These are phyloP conservation scores for Haplosporangium gracile DNA, from an alignment of 192 early-diverging fungal species.

Conservation along the genomic window DNA sequence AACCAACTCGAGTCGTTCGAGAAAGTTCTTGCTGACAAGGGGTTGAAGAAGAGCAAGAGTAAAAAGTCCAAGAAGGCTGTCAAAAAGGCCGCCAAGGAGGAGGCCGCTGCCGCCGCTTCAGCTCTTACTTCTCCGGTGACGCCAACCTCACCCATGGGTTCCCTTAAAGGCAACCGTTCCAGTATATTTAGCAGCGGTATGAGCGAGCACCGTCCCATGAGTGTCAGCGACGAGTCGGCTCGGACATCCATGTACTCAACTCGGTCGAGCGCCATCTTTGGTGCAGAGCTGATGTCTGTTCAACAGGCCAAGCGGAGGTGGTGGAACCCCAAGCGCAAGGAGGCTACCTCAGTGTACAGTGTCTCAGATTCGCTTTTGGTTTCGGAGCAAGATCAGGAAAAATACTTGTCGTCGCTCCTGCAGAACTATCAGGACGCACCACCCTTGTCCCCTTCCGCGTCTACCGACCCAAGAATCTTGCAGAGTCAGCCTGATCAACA, in stretches of 20 bases:
- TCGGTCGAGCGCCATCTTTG: conserved; percentile 19
- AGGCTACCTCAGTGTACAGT: conserved; percentile 28
- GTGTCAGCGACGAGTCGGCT: not conserved
- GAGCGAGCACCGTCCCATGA: not conserved
- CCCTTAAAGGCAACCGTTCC: conserved; percentile 22
- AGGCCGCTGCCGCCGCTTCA: conserved; percentile 5
- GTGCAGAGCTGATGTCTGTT: conserved; percentile 15
- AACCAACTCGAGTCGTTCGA: conserved; percentile 53
- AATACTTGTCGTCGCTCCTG: conserved; percentile 24
- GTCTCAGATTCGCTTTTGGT: conserved; percentile 7
- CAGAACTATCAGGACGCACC: not conserved
- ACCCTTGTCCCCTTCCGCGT: not conserved
- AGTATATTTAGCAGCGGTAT: conserved; percentile 23
- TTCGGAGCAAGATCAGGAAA: conserved; percentile 45
- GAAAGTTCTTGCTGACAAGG: conserved; percentile 46
- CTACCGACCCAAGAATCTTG: not conserved
- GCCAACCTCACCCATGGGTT: conserved; percentile 12
- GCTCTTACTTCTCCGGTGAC: not conserved
- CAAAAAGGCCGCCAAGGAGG: conserved; percentile 8
- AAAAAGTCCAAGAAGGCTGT: conserved; percentile 27
- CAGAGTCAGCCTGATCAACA: not conserved
- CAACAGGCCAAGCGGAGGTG: conserved; percentile 48
- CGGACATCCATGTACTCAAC: conserved; percentile 31
- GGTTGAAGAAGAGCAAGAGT: conserved; percentile 33
- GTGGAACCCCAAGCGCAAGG: conserved; percentile 51